Conservation (phyloP, 2,329 filamentous ascomycete genomes). For the Aschersonia sp. region DNA sequence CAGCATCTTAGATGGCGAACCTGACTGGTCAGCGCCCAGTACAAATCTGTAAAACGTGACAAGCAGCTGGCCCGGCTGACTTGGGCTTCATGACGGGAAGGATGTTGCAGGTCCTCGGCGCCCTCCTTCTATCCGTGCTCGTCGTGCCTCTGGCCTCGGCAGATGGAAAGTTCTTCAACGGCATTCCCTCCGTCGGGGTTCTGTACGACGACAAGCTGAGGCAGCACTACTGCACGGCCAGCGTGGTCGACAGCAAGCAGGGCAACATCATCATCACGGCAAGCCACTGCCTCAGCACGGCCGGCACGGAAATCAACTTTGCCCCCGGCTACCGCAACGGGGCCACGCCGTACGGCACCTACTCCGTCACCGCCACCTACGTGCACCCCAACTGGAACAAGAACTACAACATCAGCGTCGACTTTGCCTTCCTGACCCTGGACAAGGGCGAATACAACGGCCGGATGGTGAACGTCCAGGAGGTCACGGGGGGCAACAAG, state of each 20-base stretch:
- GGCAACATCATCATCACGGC: constrained; percentile 6
- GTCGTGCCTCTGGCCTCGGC: not conserved
- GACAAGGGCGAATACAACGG: constrained; percentile 4
- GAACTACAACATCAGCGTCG: constrained; percentile 1
- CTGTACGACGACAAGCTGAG: constrained; percentile 1
- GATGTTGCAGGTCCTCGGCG: not conserved
- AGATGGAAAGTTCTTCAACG: constrained; percentile 2
- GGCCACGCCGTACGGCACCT: constrained; percentile 5
- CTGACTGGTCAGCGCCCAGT: too few species aligned
- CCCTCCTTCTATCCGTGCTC: not conserved
- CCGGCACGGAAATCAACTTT: constrained; percentile 3
- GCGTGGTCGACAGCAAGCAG: constrained; percentile 4
- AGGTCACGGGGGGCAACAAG: constrained; percentile 5
- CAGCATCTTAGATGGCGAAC: too few species aligned
- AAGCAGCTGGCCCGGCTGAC: too few species aligned
- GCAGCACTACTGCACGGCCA: constrained; percentile 5
- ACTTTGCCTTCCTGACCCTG: constrained; percentile 6
- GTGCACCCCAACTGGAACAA: constrained; percentile 3
- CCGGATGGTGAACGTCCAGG: constrained; percentile 4
- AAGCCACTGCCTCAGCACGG: constrained; percentile 4
- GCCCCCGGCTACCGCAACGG: constrained; percentile 6
- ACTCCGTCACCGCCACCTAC: constrained; percentile 3
- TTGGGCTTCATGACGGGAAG: not conserved
- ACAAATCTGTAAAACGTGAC: too few species aligned
- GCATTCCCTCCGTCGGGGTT: constrained; percentile 4